phyloP scores from a whole-genome alignment of 2,329 filamentous ascomycete species.

The Penicillium italicum region DNA sequence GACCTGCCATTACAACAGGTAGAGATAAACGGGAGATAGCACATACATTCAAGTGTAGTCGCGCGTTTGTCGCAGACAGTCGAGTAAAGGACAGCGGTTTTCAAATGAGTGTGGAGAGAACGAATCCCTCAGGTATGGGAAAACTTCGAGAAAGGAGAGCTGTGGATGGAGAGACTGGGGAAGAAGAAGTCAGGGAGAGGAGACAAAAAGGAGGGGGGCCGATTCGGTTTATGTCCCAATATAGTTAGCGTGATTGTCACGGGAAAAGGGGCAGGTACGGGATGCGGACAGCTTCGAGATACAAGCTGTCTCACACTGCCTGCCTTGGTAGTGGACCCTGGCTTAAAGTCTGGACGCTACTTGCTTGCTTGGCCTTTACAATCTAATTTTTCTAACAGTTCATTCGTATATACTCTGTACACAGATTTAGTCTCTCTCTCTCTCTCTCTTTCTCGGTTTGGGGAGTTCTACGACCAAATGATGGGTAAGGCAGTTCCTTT shows the following conservation, averaged over 20 bases:
- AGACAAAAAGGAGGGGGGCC: conserved; percentile 12
- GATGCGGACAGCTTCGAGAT: not conserved
- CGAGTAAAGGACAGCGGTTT: conserved; percentile 29
- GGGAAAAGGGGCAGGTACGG: conserved; percentile 8
- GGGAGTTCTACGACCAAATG: not conserved
- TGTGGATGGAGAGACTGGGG: conserved; percentile 16
- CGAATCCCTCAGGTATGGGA: conserved; percentile 41
- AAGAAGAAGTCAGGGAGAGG: conserved; percentile 23
- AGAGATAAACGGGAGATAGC: not conserved
- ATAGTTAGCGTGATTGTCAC: conserved; percentile 5
- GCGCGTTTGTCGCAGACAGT: conserved; percentile 31
- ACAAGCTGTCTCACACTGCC: conserved; percentile 7
- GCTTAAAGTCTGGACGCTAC: conserved; percentile 1
- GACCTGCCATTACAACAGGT: not conserved
- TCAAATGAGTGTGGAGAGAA: conserved; percentile 43
- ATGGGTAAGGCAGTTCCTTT: not conserved
- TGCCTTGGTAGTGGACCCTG: conserved; percentile 4
- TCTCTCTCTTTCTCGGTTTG: not conserved
- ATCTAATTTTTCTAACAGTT: not conserved
- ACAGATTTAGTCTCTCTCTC: not conserved
- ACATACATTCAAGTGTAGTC: conserved; percentile 34
- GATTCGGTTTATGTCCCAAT: conserved; percentile 15
- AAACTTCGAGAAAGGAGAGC: conserved; percentile 25
- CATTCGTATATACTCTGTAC: not conserved
- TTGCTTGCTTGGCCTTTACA: not conserved